These are phyloP conservation scores for Populus hybrid DNA, from an alignment of 441 rosid species.

Conservation along the genomic window DNA sequence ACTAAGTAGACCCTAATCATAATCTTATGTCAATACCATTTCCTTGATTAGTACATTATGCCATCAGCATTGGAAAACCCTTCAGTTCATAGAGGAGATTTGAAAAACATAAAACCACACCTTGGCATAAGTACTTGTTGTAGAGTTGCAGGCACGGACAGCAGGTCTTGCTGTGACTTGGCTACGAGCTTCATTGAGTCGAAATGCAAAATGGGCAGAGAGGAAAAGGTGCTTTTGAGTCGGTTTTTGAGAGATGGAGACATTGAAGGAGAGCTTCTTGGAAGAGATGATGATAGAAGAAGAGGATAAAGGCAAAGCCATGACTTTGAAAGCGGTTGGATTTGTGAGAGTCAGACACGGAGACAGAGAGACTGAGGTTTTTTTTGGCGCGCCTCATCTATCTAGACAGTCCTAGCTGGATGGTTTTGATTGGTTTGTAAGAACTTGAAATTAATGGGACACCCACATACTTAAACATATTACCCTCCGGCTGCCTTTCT, in stretches of 20 bases:
- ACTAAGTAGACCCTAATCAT: background rate
- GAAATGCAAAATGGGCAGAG: conserved; percentile 16
- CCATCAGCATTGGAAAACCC: background rate
- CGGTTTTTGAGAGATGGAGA: conserved; percentile 2
- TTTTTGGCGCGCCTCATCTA: conserved; percentile 25
- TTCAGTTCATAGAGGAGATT: background rate
- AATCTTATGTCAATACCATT: background rate
- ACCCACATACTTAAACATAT: background rate
- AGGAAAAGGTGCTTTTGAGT: conserved; percentile 11
- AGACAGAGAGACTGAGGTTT: background rate
- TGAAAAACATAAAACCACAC: conserved; percentile 1
- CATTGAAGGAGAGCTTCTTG: conserved; percentile 7
- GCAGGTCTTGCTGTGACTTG: background rate
- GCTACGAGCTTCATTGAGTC: background rate
- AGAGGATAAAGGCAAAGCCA: conserved; percentile 25
- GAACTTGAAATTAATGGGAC: background rate
- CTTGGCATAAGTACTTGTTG: background rate
- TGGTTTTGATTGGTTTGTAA: conserved; percentile 10
- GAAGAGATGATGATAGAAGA: conserved; percentile 2
- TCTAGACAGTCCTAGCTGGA: conserved; percentile 7
- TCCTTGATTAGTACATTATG: background rate
- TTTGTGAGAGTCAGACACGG: background rate
- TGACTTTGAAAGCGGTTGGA: background rate
- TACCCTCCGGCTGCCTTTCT: background rate
- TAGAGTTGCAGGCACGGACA: conserved; percentile 6